A percentile compares a stretch with the other conserved stretches of the same genome.
phyloP scores from a whole-genome alignment of 345 rosid genomes.

The Clausena lansium region DNA sequence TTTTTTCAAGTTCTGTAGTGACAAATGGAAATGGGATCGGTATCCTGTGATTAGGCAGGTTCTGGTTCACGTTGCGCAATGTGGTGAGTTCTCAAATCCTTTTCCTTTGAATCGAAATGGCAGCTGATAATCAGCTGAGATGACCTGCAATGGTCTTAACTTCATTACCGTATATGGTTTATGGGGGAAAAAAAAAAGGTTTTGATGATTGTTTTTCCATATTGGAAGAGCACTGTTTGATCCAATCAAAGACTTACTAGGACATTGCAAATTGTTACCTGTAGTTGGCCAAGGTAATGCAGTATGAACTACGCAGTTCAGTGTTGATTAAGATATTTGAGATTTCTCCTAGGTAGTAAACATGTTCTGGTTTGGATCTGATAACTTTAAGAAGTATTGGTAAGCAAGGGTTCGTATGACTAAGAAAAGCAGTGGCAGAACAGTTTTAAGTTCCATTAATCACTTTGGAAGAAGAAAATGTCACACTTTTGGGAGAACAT shows the following conservation, averaged over 20 bases:
- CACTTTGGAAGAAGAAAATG: background rate
- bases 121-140: background rate
- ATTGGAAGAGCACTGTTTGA: background rate
- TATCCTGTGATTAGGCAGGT: conserved; percentile 49
- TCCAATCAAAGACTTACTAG: background rate
- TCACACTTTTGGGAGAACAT: background rate
- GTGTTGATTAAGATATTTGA: background rate
- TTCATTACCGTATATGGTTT: background rate
- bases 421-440: background rate
- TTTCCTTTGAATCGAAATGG: background rate
- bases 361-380: background rate
- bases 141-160: background rate
- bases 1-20: conserved; percentile 63
- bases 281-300: background rate
- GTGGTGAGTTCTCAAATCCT: conserved; percentile 47
- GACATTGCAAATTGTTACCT: background rate
- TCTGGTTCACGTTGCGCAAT: conserved; percentile 63
- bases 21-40: conserved; percentile 63
- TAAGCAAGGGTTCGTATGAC: background rate
- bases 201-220: background rate
- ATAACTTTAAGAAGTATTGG: background rate
- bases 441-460: background rate
- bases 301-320: background rate
- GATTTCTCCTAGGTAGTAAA: background rate
- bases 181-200: background rate